These are phyloP conservation scores for Nitzschia sp. DNA, from an alignment of 108 stramenopile species.

Conservation along the genomic window DNA sequence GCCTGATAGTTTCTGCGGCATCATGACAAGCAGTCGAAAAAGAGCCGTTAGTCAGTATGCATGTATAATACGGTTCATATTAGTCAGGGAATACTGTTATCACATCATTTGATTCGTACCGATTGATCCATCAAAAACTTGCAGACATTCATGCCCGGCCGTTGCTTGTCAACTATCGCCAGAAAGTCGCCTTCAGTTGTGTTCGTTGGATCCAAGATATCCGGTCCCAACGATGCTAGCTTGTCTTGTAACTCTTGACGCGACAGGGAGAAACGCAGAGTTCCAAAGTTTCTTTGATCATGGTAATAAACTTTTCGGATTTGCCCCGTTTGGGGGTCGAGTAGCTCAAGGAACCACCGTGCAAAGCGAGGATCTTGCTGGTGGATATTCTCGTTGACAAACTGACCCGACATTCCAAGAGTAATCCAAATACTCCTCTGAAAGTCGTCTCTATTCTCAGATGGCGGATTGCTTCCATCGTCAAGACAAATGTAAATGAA, in stretches of 20 bases:
- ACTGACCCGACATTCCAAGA: constrained; percentile 82
- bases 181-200: constrained; percentile 62
- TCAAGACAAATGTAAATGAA: constrained; percentile 80
- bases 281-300: constrained; percentile 84
- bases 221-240: constrained; percentile 67
- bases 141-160: constrained; percentile 63
- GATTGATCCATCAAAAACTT: constrained; percentile 87
- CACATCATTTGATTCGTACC: too few species aligned
- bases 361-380: constrained; percentile 28
- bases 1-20: constrained; percentile 37
- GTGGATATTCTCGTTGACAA: constrained; percentile 50
- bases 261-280: constrained; percentile 65
- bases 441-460: constrained; percentile 32
- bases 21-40: background rate
- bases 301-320: constrained; percentile 47
- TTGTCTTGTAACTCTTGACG: constrained; percentile 63
- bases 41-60: background rate
- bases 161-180: constrained; percentile 39
- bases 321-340: constrained; percentile 20
- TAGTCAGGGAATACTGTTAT: background rate
- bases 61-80: too few species aligned
- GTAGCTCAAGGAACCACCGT: constrained; percentile 71
- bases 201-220: constrained; percentile 34
- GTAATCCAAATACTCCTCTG: constrained; percentile 87
- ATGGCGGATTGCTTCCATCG: constrained; percentile 34